These are phyloP conservation scores for Exsudoporus frostii DNA, from an alignment of 768 basidiomycete species.

Conservation along the genomic window DNA sequence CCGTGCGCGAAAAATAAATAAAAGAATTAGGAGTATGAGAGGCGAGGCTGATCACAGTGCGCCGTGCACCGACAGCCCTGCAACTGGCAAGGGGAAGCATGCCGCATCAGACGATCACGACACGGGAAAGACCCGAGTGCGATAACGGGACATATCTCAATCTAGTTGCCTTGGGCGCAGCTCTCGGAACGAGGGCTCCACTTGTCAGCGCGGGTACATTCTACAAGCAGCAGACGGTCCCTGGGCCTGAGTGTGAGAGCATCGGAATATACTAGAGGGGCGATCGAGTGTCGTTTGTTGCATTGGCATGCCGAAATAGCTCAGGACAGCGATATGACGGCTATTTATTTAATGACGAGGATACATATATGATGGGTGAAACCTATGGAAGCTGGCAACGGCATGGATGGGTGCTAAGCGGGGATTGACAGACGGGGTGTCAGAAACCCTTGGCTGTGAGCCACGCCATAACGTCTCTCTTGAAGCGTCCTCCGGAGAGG, in stretches of 20 bases:
- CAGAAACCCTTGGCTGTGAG: constrained; percentile 64
- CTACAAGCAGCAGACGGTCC: no score
- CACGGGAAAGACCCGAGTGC: neutral
- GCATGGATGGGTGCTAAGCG: constrained; percentile 10
- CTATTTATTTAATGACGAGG: constrained; percentile 18
- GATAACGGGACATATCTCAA: constrained; percentile 2
- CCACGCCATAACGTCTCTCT: constrained; percentile 58
- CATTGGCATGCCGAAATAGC: neutral
- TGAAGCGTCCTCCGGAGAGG: constrained; percentile 64
- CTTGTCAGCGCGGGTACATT: neutral
- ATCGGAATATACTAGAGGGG: no score
- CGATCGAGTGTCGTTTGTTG: neutral
- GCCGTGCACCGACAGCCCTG: no score
- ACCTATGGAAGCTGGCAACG: constrained; percentile 7
- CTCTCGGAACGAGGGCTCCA: neutral
- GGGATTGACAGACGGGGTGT: neutral
- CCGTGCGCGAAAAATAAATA: constrained; percentile 1
- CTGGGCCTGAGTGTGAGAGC: neutral
- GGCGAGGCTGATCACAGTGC: neutral
- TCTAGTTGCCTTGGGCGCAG: neutral
- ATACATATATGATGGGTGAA: constrained; percentile 9
- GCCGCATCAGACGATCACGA: neutral
- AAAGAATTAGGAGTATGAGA: neutral
- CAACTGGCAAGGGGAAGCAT: neutral
- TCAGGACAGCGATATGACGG: constrained; percentile 1